Evolutionary conservation across 768 basidiomycete species (phyloP), one percentile per base, ranked within the genome.

Genomic region (Xerocomellus dryophilus): DNA sequence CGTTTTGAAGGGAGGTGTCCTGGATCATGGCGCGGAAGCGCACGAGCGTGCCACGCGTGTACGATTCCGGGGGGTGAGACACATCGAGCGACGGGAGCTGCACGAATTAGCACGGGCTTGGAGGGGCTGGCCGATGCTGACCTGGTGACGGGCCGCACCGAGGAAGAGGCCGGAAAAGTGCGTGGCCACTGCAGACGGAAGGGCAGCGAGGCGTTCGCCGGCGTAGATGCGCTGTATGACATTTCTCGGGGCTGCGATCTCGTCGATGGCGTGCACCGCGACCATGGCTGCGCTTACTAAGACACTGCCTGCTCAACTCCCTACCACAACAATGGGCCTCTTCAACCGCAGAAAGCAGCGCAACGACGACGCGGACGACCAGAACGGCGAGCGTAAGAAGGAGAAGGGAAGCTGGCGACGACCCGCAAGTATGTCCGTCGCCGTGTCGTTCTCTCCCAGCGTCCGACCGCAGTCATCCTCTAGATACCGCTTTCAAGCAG

Each of bases 401-500:
- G 87, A 91, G 62, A 94, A 93, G 77, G 86, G 86, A 49, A 85
- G 80, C 64, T 93, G 90, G 92, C 79, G 82, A 57, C 66, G 66
- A 60, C 92, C 92, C 56, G 92, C 92, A 44, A 93, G 91, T 90
- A 63, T 61, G 88, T 77, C 36, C 39, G 20, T 44, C 41, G 43
- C 42, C 25, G 27, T 21, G 34, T 41, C 46, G 50, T 56, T 43
- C 56, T 44, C 48, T 51, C 50, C 46, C 18, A 18, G 46, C 23
- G 47, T 20, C 42, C 55, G 47, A 58, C 59, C 64, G 56, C 61
- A 58, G 58, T 50, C 42, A 42, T 41, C 12, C 44, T 15, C 52
- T 14, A 97, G 93, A 98, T 74, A 98, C 95, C 54, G 96, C 95
- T 38, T 98, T 97, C 82, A 98, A 97, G 76, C 97, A 99, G 72